Evolutionary conservation across 2,329 filamentous ascomycete genomes (phyloP), one percentile per base, ranked within the genome.

Genomic region (Nemania sp.): DNA sequence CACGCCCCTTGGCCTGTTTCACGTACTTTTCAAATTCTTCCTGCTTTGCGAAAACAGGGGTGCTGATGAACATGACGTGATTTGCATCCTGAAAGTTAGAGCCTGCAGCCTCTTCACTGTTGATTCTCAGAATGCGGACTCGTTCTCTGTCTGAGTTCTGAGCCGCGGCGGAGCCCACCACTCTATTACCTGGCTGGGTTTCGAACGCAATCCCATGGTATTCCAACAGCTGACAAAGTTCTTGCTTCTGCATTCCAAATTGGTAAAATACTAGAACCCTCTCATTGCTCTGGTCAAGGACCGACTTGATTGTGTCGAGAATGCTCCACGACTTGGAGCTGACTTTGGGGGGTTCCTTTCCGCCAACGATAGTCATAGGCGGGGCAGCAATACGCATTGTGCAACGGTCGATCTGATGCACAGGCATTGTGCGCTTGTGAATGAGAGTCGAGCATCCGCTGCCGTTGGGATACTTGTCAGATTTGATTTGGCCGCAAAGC

Each of bases 51-150:
- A 71, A 73, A 13, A 74, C 49, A 5, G 74, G 69, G 0, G 78
- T 75, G 5, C 70, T 74, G 0, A 74, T 70, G 53, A 80, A 79
- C 43, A 81, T 71, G 50, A 80, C 68, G 54, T 80, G 78, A 56
- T 77, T 79, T 1, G 78, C 78, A 20, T 73, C 69, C 11, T 74
- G 74, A 12, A 79, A 67, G 60, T 80, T 80, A 21, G 72, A 75
- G 0, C 79, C 79, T 0, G 79, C 76, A 2, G 77, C 75, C 32
- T 77, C 73, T 3, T 72, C 68, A 9, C 72, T 72, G 66, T 75
- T 75, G 35, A 79, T 71, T 34, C 73, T 73, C 52, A 80, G 71
- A 4, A 80, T 62, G 17, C 78, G 68, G 1, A 79, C 49, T 45
- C 50, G 43, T 5, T 55, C 13, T 25, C 47, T 21, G 10, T 18